A percentile compares a stretch with the other conserved stretches of the same genome.
phyloP scores from a whole-genome alignment of 441 rosid genomes.

The Adansonia grandidieri region DNA sequence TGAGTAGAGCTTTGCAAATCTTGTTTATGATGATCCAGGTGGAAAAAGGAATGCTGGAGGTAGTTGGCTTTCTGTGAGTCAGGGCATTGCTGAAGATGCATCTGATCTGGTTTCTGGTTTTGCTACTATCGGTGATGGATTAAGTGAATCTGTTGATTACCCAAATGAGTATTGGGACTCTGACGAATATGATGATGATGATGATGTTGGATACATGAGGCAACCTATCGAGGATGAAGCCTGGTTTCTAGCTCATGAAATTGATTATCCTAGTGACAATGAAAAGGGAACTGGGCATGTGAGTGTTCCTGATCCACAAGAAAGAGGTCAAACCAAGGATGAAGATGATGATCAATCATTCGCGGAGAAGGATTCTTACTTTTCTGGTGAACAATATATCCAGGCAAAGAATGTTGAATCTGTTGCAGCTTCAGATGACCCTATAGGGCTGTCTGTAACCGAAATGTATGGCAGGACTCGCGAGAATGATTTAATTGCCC shows the following conservation, averaged over 20 bases:
- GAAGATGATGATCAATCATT: constrained; percentile 91
- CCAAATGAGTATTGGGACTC: constrained; percentile 98
- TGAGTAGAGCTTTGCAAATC: constrained; percentile 21
- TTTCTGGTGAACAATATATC: constrained; percentile 83
- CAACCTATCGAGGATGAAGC: constrained; percentile 97
- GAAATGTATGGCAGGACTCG: constrained; percentile 65
- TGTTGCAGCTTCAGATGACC: constrained; percentile 66
- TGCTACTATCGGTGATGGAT: constrained; percentile 96
- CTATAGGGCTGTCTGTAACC: constrained; percentile 57
- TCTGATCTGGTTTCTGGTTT: constrained; percentile 97
- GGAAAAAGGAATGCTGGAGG: constrained; percentile 84
- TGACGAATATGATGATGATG: constrained; percentile 95
- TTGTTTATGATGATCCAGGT: constrained; percentile 51
- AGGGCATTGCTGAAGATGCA: constrained; percentile 93
- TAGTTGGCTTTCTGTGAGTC: constrained; percentile 96
- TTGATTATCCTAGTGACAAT: constrained; percentile 97
- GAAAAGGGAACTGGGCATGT: constrained; percentile 83
- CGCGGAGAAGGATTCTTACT: constrained; percentile 89
- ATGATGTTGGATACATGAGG: constrained; percentile 95
- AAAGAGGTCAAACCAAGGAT: constrained; percentile 69
- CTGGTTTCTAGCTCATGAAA: constrained; percentile 98
- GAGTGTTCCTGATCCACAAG: constrained; percentile 80
- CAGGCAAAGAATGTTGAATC: constrained; percentile 71
- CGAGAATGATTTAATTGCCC: constrained; percentile 66
- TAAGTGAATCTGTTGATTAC: constrained; percentile 89